A percentile compares a stretch with the other conserved stretches of the same genome.
phyloP scores from a whole-genome alignment of 2,329 filamentous ascomycete species.

The Pseudopithomyces maydicus region DNA sequence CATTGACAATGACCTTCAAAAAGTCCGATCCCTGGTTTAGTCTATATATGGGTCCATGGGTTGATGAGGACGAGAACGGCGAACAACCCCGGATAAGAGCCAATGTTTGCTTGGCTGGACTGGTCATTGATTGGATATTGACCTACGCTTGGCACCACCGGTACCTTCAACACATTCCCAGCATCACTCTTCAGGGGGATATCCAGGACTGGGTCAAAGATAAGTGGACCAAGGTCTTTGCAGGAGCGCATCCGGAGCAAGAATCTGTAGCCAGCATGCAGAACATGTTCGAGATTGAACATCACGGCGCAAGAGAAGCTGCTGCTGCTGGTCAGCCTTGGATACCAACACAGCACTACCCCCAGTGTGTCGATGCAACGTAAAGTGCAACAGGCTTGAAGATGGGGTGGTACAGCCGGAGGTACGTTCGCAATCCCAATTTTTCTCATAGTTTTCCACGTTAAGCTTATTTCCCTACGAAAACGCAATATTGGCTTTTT shows the following conservation, averaged over 20 bases:
- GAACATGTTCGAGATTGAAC: conserved; percentile 5
- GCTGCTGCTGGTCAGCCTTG: background rate
- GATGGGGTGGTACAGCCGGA: background rate
- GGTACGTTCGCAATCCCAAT: background rate
- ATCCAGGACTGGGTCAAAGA: conserved; percentile 21
- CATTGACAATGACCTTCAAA: conserved; percentile 14
- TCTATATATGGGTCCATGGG: background rate
- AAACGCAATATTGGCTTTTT: no score
- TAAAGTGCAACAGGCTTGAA: background rate
- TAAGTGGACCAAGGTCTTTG: conserved; percentile 21
- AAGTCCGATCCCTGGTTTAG: conserved; percentile 14
- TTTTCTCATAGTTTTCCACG: no score
- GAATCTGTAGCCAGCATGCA: background rate
- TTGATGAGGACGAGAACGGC: background rate
- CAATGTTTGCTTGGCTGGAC: conserved; percentile 8
- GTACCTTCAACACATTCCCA: conserved; percentile 10
- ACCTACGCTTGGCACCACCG: conserved; percentile 14
- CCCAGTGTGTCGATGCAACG: conserved; percentile 7
- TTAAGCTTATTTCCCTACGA: no score
- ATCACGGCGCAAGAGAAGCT: background rate
- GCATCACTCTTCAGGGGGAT: conserved; percentile 13
- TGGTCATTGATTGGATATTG: conserved; percentile 20
- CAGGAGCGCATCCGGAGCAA: background rate
- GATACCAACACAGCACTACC: conserved; percentile 7
- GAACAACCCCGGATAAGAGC: background rate